These are phyloP conservation scores for Pseudogymnoascus sp. DNA, from an alignment of 2,329 filamentous ascomycete genomes.

Conservation along the genomic window DNA sequence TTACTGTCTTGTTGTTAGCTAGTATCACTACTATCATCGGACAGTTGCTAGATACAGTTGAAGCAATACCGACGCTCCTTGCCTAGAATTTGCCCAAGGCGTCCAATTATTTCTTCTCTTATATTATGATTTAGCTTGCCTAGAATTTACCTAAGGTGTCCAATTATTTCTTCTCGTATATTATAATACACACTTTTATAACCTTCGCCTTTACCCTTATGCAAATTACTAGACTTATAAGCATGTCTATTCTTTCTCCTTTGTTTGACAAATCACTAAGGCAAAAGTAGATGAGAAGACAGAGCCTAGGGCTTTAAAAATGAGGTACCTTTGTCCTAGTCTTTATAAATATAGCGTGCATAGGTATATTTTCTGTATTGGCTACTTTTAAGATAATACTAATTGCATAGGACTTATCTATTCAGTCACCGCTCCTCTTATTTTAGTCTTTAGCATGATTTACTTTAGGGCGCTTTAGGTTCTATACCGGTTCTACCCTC, in stretches of 20 bases:
- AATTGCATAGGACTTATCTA: conserved; percentile 18
- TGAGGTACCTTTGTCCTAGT: conserved; percentile 14
- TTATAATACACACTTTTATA: conserved; percentile 16
- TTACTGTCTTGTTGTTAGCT: too few species aligned
- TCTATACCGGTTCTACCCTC: conserved; percentile 13
- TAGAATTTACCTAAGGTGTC: too few species aligned
- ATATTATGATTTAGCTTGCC: too few species aligned
- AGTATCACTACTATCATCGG: too few species aligned
- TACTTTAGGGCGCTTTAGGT: conserved; percentile 16
- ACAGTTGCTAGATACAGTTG: too few species aligned
- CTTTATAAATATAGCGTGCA: conserved; percentile 16
- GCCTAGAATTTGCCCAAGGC: too few species aligned
- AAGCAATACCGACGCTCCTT: too few species aligned
- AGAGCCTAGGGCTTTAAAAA: background rate
- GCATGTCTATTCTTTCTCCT: conserved; percentile 16
- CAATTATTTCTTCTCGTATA: too few species aligned
- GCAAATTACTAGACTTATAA: conserved; percentile 12
- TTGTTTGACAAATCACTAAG: conserved; percentile 11
- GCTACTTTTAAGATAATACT: too few species aligned
- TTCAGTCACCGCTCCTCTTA: too few species aligned
- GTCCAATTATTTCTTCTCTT: too few species aligned
- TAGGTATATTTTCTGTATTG: conserved; percentile 14
- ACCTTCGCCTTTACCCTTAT: conserved; percentile 13
- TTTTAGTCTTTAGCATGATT: conserved; percentile 15
- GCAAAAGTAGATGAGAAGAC: conserved; percentile 11